A percentile compares a stretch with the other conserved stretches of the same genome.
phyloP scores from a whole-genome alignment of 1,284 basidiomycete genomes.

The Butyriboletus pseudospeciosus region DNA sequence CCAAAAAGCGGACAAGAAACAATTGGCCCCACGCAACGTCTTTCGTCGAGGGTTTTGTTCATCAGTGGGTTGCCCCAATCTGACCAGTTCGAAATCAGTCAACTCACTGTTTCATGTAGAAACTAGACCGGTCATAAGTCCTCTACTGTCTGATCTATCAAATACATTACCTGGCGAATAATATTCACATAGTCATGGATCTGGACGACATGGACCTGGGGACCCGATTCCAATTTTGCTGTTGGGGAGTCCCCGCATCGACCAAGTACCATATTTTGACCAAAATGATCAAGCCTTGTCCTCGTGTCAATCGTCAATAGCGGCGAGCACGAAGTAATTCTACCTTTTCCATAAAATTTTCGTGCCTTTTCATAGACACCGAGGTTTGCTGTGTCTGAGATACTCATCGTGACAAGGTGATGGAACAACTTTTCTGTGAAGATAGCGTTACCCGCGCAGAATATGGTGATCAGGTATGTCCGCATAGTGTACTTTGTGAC shows the following conservation, averaged over 20 bases:
- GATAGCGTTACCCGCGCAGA: constrained; percentile 12
- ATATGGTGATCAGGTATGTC: constrained; percentile 22
- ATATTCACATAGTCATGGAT: constrained; percentile 18
- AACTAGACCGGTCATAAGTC: background rate
- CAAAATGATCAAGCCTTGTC: constrained; percentile 14
- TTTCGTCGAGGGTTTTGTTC: background rate
- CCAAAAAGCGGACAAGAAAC: background rate
- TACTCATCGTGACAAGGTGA: constrained; percentile 7
- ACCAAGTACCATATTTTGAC: constrained; percentile 19
- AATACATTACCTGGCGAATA: background rate
- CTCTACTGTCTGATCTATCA: background rate
- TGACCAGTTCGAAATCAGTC: background rate
- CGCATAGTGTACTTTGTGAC: constrained; percentile 14
- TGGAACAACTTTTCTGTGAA: constrained; percentile 25
- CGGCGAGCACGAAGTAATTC: background rate
- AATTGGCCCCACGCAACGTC: background rate
- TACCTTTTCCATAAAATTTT: constrained; percentile 19
- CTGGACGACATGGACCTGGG: constrained; percentile 4
- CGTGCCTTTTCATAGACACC: constrained; percentile 17
- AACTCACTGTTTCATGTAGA: background rate
- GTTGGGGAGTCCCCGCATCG: background rate
- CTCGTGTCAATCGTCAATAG: background rate
- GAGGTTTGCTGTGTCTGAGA: constrained; percentile 15
- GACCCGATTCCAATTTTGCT: background rate
- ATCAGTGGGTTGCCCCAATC: background rate